Conservation (phyloP, 495 filamentous ascomycete species). For the Apodospora peruviana region DNA sequence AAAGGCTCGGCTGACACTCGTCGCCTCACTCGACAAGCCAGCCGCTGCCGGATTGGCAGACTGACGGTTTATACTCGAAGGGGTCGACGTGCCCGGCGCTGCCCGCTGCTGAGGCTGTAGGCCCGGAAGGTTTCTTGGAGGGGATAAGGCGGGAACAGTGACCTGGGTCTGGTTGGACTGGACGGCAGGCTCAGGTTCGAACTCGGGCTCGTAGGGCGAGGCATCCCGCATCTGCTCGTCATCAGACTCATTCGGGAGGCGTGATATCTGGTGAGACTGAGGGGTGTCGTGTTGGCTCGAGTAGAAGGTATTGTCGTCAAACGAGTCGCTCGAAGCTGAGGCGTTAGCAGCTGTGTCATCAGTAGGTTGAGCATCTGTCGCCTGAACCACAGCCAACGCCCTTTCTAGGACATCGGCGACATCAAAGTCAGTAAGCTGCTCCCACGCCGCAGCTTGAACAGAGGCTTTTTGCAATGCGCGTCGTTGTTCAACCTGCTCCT, state of each 20-base stretch:
- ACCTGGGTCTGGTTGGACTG: constrained; percentile 2
- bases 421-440: constrained; percentile 66
- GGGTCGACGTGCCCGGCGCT: constrained; percentile 4
- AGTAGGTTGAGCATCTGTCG: constrained; percentile 36
- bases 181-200: constrained; percentile 17
- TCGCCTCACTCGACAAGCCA: constrained; percentile 9
- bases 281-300: constrained; percentile 66
- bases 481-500: constrained; percentile 67
- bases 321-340: constrained; percentile 64
- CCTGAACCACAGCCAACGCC: constrained; percentile 62
- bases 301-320: constrained; percentile 93
- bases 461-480: constrained; percentile 45
- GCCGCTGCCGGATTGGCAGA: constrained; percentile 6
- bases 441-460: constrained; percentile 53
- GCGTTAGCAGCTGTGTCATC: constrained; percentile 56
- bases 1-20: constrained; percentile 7
- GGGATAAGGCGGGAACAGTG: background rate
- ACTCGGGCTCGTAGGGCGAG: constrained; percentile 27
- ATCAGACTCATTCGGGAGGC: constrained; percentile 35
- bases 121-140: constrained; percentile 4
- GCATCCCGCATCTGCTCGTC: constrained; percentile 37
- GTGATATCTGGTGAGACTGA: constrained; percentile 34
- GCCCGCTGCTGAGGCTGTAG: constrained; percentile 6
- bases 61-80: constrained; percentile 3
- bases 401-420: constrained; percentile 66